A percentile compares a stretch with the other conserved stretches of the same genome.
phyloP scores from a whole-genome alignment of 768 basidiomycete genomes.

The Leccinum boreale region DNA sequence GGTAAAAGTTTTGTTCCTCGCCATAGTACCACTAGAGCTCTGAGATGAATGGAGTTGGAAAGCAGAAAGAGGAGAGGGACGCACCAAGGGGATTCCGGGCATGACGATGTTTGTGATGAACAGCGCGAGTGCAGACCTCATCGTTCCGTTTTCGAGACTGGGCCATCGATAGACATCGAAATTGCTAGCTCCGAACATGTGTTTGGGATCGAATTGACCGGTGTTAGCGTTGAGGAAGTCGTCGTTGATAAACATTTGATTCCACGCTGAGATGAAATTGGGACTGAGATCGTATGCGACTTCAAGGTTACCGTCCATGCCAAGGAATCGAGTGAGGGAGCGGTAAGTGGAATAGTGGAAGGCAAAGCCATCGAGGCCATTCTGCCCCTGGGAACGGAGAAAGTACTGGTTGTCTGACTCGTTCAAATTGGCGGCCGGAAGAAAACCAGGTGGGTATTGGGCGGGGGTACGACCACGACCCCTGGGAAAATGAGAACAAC shows the following conservation, averaged over 20 bases:
- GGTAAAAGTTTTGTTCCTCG: slow-evolving; percentile 89
- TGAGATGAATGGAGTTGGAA: neutral
- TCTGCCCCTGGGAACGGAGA: slow-evolving; percentile 59
- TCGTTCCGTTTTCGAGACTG: slow-evolving; percentile 78
- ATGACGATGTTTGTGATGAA: slow-evolving; percentile 79
- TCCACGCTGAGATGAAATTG: slow-evolving; percentile 90
- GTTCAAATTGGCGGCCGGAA: slow-evolving; percentile 65
- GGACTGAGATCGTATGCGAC: slow-evolving; percentile 82
- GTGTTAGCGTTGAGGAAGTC: slow-evolving; percentile 77
- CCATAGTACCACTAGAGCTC: slow-evolving; percentile 70
- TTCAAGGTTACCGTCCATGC: slow-evolving; percentile 93
- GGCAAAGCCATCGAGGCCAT: slow-evolving; percentile 73
- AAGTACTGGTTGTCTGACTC: slow-evolving; percentile 68
- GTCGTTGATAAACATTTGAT: slow-evolving; percentile 84
- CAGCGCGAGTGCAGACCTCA: slow-evolving; percentile 68
- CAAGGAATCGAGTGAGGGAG: slow-evolving; percentile 78
- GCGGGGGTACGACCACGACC: slow-evolving; percentile 86
- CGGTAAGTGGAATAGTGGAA: slow-evolving; percentile 97
- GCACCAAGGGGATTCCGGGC: slow-evolving; percentile 81
- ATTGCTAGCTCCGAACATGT: slow-evolving; percentile 91
- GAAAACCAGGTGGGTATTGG: slow-evolving; percentile 65
- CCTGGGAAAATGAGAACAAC: slow-evolving; percentile 34
- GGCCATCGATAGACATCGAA: slow-evolving; percentile 97
- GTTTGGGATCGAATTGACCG: slow-evolving; percentile 70
- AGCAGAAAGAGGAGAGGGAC: slow-evolving; percentile 11